These are phyloP conservation scores for Bathelium albidoporum DNA, from an alignment of 495 filamentous ascomycete species.

Conservation along the genomic window DNA sequence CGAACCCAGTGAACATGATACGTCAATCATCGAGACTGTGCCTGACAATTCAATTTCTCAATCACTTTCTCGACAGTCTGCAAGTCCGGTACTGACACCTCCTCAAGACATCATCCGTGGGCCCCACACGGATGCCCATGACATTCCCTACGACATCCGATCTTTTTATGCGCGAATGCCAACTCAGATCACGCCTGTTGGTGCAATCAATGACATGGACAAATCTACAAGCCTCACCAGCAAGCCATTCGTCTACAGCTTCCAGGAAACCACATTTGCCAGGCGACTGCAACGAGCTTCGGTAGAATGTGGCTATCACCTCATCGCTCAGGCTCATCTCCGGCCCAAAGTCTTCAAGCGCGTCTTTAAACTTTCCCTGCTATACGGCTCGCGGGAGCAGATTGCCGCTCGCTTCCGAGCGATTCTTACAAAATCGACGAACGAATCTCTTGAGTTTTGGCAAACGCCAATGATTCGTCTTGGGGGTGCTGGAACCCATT, in stretches of 20 bases:
- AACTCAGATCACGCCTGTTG: not conserved
- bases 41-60: not conserved
- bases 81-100: not conserved
- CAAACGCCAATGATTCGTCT: slow-evolving; percentile 54
- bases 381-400: slow-evolving; percentile 41
- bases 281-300: slow-evolving; percentile 58
- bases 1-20: not conserved
- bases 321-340: slow-evolving; percentile 47
- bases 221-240: not conserved
- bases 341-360: slow-evolving; percentile 40
- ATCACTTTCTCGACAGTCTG: not conserved
- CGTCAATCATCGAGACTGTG: not conserved
- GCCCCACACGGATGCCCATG: not conserved
- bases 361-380: slow-evolving; percentile 57
- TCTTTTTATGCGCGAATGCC: not conserved
- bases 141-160: not conserved
- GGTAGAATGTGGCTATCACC: slow-evolving; percentile 50
- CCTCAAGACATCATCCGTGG: not conserved
- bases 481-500: slow-evolving; percentile 60
- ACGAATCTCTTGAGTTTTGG: slow-evolving; percentile 48
- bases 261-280: slow-evolving; percentile 59
- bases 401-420: slow-evolving; percentile 38
- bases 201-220: slow-evolving; percentile 4
- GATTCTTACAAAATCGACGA: slow-evolving; percentile 30
- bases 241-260: slow-evolving; percentile 38